phyloP scores from a whole-genome alignment of 2,329 filamentous ascomycete genomes.

The Sarocladium oryzae region DNA sequence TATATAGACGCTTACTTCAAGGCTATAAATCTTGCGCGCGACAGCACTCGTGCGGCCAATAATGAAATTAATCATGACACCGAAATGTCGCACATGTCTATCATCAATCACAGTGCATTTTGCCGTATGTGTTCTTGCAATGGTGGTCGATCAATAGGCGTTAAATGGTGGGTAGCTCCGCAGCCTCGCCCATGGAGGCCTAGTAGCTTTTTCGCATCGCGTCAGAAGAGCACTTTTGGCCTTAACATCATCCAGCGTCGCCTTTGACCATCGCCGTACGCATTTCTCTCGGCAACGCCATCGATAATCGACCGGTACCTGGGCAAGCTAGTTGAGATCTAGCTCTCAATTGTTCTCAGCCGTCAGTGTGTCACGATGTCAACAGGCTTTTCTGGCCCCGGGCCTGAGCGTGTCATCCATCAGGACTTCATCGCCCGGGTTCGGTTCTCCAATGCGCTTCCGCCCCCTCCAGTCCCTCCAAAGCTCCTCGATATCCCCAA shows the following conservation, averaged over 20 bases:
- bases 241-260: constrained; percentile 3
- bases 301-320: not conserved
- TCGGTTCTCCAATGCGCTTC: constrained; percentile 91
- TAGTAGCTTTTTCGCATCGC: constrained; percentile 4
- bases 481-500: constrained; percentile 97
- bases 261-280: not conserved
- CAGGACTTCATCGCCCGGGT: constrained; percentile 98
- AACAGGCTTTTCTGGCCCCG: constrained; percentile 28
- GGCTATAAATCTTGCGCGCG: not conserved
- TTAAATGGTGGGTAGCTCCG: constrained; percentile 6
- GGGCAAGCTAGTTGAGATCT: not conserved
- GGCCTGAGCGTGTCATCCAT: constrained; percentile 57
- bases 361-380: constrained; percentile 21
- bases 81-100: not conserved
- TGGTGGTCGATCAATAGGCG: no score
- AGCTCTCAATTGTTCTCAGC: constrained; percentile 13
- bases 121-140: not conserved
- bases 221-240: not conserved
- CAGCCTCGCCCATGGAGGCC: not conserved
- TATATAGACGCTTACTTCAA: constrained; percentile 3
- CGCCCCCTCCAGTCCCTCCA: constrained; percentile 86
- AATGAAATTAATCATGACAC: constrained; percentile 13
- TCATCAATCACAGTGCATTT: not conserved
- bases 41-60: not conserved
- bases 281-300: not conserved